Evolutionary conservation across 2,329 filamentous ascomycete genomes (phyloP).

Genomic region (Cytospora piceae): DNA sequence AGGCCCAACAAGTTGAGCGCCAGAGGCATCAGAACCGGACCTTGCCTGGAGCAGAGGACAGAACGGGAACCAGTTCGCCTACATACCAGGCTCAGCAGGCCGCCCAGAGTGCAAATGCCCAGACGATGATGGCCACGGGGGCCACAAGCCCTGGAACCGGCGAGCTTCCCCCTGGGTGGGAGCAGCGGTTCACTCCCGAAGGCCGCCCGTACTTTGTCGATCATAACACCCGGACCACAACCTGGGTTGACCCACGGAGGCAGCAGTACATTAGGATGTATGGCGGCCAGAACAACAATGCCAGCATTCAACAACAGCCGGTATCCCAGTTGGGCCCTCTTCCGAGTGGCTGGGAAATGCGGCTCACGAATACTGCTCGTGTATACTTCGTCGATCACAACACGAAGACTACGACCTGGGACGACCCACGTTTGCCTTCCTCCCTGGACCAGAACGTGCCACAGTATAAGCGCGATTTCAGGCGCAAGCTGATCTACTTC

Average conservation of each 20-base stretch:
- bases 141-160: constrained; percentile 93
- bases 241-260: constrained; percentile 95
- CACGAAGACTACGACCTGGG: constrained; percentile 99
- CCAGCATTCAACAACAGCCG: constrained; percentile 93
- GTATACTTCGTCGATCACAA: constrained; percentile 99
- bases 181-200: constrained; percentile 93
- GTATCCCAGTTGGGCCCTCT: constrained; percentile 95
- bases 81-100: constrained; percentile 64
- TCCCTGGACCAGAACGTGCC: constrained; percentile 97
- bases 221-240: constrained; percentile 96
- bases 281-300: constrained; percentile 82
- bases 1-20: constrained; percentile 90
- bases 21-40: constrained; percentile 94
- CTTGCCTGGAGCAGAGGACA: constrained; percentile 76
- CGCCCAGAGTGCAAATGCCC: constrained; percentile 55
- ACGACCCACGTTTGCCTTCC: constrained; percentile 91
- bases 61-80: constrained; percentile 90
- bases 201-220: constrained; percentile 96
- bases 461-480: constrained; percentile 99
- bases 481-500: constrained; percentile 98
- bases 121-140: constrained; percentile 92
- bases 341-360: constrained; percentile 99
- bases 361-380: constrained; percentile 93
- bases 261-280: constrained; percentile 99
- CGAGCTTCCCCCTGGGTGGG: constrained; percentile 94